Conservation (phyloP, 2,329 filamentous ascomycete genomes). For the Colletotrichum theobromicola region DNA sequence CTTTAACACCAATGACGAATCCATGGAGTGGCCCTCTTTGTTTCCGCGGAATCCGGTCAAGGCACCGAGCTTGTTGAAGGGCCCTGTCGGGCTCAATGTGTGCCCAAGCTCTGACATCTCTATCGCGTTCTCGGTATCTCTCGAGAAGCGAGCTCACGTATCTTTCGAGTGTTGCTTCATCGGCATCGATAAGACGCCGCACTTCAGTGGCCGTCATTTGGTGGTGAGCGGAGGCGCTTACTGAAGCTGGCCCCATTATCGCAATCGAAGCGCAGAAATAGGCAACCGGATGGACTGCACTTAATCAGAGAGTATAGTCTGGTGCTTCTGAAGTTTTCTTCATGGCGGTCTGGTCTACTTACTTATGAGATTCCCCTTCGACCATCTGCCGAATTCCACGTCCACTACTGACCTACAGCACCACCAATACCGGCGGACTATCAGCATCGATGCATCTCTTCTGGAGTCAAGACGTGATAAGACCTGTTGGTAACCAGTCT, state of each 20-base stretch:
- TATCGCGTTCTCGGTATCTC: slow-evolving; percentile 47
- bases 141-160: slow-evolving; percentile 53
- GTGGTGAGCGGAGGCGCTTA: neutral
- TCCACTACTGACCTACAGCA: neutral
- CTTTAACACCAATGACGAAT: slow-evolving; percentile 61
- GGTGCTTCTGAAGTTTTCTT: neutral
- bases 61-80: slow-evolving; percentile 50
- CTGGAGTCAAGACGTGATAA: no score
- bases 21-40: slow-evolving; percentile 61
- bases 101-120: slow-evolving; percentile 53
- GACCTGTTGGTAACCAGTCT: neutral
- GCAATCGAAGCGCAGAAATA: neutral
- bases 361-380: neutral
- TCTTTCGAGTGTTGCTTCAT: slow-evolving; percentile 49
- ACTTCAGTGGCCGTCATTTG: neutral
- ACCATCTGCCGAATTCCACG: neutral
- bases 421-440: neutral
- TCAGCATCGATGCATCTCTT: neutral
- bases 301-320: neutral
- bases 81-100: slow-evolving; percentile 49
- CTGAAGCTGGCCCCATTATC: neutral
- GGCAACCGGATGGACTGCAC: neutral
- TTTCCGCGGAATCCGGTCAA: slow-evolving; percentile 52
- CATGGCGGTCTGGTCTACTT: neutral
- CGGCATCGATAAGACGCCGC: slow-evolving; percentile 8